phyloP scores from a whole-genome alignment of 164 flowering plant species.

The Stephania cephalantha region DNA sequence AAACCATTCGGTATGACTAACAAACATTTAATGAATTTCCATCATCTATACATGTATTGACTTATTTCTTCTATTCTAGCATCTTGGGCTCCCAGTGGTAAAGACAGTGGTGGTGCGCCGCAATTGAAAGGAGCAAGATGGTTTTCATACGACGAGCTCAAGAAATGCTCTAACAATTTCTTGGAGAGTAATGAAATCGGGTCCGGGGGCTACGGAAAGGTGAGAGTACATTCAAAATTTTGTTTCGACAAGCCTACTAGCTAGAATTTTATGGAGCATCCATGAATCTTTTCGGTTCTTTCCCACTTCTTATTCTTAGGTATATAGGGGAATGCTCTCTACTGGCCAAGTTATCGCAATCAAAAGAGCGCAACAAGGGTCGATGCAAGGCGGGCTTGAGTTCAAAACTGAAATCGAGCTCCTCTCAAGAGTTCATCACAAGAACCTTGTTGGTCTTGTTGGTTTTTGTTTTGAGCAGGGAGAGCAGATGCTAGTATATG shows the following conservation, averaged over 20 bases:
- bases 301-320: conserved; percentile 25
- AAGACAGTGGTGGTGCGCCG: conserved; percentile 69
- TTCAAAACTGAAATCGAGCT: conserved; percentile 73
- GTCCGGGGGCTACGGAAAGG: conserved; percentile 80
- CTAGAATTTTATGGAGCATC: neutral
- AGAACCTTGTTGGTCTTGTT: conserved; percentile 59
- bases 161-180: conserved; percentile 56
- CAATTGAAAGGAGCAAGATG: conserved; percentile 76
- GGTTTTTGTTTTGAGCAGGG: conserved; percentile 78
- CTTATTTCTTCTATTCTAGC: conserved; percentile 30
- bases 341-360: conserved; percentile 51
- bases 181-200: conserved; percentile 56
- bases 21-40: neutral
- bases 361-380: conserved; percentile 74
- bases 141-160: conserved; percentile 70
- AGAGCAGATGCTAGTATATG: conserved; percentile 76
- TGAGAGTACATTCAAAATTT: conserved; percentile 7
- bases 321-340: conserved; percentile 52
- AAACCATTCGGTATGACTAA: conserved; percentile 55
- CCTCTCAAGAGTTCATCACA: conserved; percentile 77
- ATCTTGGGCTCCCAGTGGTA: conserved; percentile 72
- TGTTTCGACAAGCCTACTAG: neutral
- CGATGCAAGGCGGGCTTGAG: conserved; percentile 72
- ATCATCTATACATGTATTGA: neutral
- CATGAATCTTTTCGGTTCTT: neutral